Evolutionary conservation across 1,284 basidiomycete genomes (phyloP), one percentile per base, ranked within the genome.

Genomic region (Ceratobasidium sp.): DNA sequence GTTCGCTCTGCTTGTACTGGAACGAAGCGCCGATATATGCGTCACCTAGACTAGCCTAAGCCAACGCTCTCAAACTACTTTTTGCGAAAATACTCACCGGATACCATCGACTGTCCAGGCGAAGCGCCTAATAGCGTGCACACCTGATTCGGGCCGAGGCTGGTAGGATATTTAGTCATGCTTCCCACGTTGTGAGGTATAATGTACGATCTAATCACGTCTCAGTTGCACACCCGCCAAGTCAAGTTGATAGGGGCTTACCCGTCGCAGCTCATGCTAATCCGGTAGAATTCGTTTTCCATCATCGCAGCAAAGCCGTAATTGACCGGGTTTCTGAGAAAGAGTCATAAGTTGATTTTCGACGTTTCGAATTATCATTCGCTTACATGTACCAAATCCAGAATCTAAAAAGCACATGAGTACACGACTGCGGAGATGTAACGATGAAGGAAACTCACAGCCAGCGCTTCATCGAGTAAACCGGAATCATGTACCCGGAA

Each of bases 231-330:
- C 19, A 32, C 34, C n/a, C 90, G 15, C 59, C 81, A 93, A 90
- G 80, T 94, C 95, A 0, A 85, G 85, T 54, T 95, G 82, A 65
- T 4, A 25, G 40, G 51, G 56, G 57, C 68, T 54, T 64, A 68
- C 44, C 71, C 40, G 62, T 29, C 51, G 51, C 49, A 43, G 3
- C 54, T 8, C 40, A 56, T 81, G 29, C 86, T 83, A 70, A 93
- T 89, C 8, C 92, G 88, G 85, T 88, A 90, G 83, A 95, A 95
- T 82, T 95, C 93, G 81, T 96, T 96, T 83, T 92, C 91, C 88
- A 95, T 91, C 68, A 90, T 86, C 0, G 90, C 92, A 79, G 92
- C 90, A 87, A 94, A 96, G 0, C 91, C 92, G 84, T 95, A 97
- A 17, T 90, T 85, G 56, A 94, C 82, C 0, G 94, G 94, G 80